Evolutionary conservation across 202 grass and related monocot genomes (phyloP), one percentile per base, ranked within the genome.

Genomic region (Hordeum pubiflorum): DNA sequence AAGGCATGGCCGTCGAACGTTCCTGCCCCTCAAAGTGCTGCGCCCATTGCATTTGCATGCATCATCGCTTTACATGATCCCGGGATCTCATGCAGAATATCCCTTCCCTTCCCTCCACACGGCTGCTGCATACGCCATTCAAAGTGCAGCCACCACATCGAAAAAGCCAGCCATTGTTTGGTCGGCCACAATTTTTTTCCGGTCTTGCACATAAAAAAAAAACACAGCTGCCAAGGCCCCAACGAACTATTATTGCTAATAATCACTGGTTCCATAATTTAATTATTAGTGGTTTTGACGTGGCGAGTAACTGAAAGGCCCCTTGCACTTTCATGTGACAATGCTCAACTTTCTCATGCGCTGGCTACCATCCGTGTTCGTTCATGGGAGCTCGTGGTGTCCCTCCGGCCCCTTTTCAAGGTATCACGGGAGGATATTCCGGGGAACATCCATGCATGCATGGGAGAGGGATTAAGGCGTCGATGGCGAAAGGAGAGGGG

Each of bases 51-150:
- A 40, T 54, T 54, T 54, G 48, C 48, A 54, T n/a, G 2, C 48
- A 54, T 54, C 48, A 54, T 54, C 48, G 0, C 12, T 78, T 85
- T 52, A 15, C 64, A 65, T 44, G 78, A 89, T 89, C 12, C 82
- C 27, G 8, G 82, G 66, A 82, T 85, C 72, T 23, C 65, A 38
- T 52, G 73, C 29, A 85, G 78, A 82, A 89, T 85, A 89, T 85
- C 36, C 63, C 18, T 81, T 6, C 46, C 64, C 17, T 5, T 71
- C 72, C 76, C 32, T 81, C 71, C 78, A 60, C 63, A 52, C 69
- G 64, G 85, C 56, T 31, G 23, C 80, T 60, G 72, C 63, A 37
- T 63, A 22, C 78, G 75, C 72, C 87, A 61, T 10, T 64, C 72
- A 80, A 85, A 85, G 78, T 85, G 82, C 82, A 78, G 79, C 72